A percentile compares a stretch with the other conserved stretches of the same genome.
Evolutionary conservation across 202 grass and related monocot species (phyloP).

Genomic region (Tripidium arundinaceum): DNA sequence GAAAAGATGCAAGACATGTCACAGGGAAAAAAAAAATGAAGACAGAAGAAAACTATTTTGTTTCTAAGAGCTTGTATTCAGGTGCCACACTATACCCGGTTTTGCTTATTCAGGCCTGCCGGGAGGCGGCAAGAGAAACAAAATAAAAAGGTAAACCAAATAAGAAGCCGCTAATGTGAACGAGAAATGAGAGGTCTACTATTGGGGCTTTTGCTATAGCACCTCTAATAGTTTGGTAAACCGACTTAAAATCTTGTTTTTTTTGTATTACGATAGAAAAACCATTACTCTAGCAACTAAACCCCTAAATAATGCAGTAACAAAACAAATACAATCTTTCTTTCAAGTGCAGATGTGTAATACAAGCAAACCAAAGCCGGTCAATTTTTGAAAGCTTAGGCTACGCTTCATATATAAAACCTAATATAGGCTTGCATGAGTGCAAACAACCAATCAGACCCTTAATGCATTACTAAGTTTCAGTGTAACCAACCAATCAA

Average conservation of each 20-base stretch:
- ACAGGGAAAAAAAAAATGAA: no score
- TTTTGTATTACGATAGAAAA: not conserved
- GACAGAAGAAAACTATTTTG: not conserved
- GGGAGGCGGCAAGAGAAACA: no score
- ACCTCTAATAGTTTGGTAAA: not conserved
- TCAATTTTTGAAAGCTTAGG: not conserved
- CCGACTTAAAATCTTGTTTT: not conserved
- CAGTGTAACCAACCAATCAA: not conserved
- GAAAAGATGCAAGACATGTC: no score
- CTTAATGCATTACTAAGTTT: not conserved
- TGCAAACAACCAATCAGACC: not conserved
- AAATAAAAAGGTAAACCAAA: not conserved
- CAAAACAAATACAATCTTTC: not conserved
- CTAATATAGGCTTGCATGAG: not conserved
- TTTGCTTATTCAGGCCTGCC: no score
- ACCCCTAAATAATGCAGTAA: not conserved
- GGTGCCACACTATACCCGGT: no score
- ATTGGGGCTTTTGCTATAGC: no score
- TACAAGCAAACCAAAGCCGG: not conserved
- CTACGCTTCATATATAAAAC: not conserved
- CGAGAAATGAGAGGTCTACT: no score
- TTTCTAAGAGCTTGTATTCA: no score
- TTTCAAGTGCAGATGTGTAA: not conserved
- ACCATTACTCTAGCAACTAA: not conserved
- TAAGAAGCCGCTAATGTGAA: not conserved